Percentiles rank a stretch among this genome's conserved stretches.
Conservation (phyloP, 140 eudicot genomes). For the Artemisia princeps region DNA sequence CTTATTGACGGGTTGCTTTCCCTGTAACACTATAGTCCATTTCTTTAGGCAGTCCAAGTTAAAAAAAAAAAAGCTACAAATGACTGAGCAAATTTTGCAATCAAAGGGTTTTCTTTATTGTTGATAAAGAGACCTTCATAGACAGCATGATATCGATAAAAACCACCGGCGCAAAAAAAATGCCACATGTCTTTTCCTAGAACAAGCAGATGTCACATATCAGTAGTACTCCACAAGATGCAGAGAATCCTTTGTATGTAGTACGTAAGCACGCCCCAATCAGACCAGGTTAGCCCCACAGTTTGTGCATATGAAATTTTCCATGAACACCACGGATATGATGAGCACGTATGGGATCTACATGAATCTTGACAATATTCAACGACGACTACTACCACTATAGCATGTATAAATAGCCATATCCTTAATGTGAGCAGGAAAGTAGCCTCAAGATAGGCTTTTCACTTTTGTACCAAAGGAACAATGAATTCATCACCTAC, state of each 20-base stretch:
- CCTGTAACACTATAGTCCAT: too few relatives aligned
- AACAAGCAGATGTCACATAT: background rate
- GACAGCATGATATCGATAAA: background rate
- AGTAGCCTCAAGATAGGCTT: too few relatives aligned
- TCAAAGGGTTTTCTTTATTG: background rate
- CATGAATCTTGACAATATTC: background rate
- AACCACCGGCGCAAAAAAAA: background rate
- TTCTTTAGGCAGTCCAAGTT: too few relatives aligned
- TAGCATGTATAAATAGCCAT: too few relatives aligned
- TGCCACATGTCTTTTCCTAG: background rate
- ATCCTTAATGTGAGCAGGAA: too few relatives aligned
- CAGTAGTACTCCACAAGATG: background rate
- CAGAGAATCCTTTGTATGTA: background rate
- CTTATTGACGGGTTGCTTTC: too few relatives aligned
- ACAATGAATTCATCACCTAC: too few relatives aligned
- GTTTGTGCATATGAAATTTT: constrained; percentile 1
- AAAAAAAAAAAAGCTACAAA: too few relatives aligned
- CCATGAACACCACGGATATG: background rate
- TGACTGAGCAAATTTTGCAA: too few relatives aligned
- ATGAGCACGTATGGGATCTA: background rate
- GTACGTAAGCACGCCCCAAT: background rate
- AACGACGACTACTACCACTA: background rate
- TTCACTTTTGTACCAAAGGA: too few relatives aligned
- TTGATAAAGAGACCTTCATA: background rate
- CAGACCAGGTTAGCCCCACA: background rate